These are phyloP conservation scores for Penicillium silybi DNA, from an alignment of 495 filamentous ascomycete genomes.

Conservation along the genomic window DNA sequence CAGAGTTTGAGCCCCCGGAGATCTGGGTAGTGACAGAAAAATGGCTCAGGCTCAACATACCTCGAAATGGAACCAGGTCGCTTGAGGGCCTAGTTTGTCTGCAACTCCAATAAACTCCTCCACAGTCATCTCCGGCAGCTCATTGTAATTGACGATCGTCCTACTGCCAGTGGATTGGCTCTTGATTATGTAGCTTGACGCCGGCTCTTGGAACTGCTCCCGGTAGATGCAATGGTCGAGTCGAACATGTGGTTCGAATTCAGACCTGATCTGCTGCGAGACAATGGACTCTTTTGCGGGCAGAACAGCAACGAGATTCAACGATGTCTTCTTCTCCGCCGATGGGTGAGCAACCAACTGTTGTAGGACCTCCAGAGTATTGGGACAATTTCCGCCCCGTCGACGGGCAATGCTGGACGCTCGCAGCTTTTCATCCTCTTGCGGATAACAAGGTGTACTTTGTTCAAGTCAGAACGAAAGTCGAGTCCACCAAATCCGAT, in stretches of 20 bases:
- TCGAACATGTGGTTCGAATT: constrained; percentile 42
- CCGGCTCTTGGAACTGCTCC: constrained; percentile 49
- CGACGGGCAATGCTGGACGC: constrained; percentile 55
- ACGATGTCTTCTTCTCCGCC: constrained; percentile 4
- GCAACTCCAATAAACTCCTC: constrained; percentile 48
- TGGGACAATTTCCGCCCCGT: constrained; percentile 69
- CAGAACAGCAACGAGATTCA: constrained; percentile 43
- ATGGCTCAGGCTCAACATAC: constrained; percentile 32
- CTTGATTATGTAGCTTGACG: constrained; percentile 69
- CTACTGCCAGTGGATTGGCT: constrained; percentile 55
- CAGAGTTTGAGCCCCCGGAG: background rate
- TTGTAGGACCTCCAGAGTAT: constrained; percentile 64
- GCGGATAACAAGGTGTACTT: constrained; percentile 63
- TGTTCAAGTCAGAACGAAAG: background rate
- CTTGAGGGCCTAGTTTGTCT: constrained; percentile 20
- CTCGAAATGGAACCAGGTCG: constrained; percentile 74
- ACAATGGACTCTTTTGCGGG: constrained; percentile 38
- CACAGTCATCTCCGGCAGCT: constrained; percentile 59
- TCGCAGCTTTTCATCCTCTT: constrained; percentile 68
- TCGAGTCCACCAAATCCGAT: background rate
- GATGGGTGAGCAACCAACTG: constrained; percentile 44
- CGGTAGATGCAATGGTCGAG: constrained; percentile 58
- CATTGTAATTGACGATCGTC: constrained; percentile 68
- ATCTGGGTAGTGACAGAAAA: background rate
- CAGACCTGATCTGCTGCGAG: constrained; percentile 34